These are phyloP conservation scores for Priceomyces carsonii DNA, from an alignment of 805 yeast genomes.

Conservation along the genomic window DNA sequence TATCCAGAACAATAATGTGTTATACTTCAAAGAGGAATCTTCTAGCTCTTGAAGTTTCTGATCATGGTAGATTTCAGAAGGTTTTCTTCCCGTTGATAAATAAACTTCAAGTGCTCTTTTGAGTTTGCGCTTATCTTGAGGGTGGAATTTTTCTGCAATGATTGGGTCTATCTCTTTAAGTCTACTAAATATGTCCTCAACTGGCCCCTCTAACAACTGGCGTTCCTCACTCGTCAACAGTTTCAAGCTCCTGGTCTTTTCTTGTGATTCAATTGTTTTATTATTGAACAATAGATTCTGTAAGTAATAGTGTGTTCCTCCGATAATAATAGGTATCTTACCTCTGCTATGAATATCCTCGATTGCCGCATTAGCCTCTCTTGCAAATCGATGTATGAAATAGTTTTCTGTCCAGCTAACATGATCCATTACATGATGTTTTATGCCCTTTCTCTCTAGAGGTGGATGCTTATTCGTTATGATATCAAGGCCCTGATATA, in stretches of 20 bases:
- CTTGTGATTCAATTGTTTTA: conserved; percentile 51
- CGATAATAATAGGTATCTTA: conserved; percentile 84
- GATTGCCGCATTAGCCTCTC: conserved; percentile 66
- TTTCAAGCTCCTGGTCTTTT: conserved; percentile 16
- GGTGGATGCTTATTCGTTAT: conserved; percentile 94
- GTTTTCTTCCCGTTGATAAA: conserved; percentile 61
- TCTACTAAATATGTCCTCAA: conserved; percentile 47
- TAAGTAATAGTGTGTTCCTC: conserved; percentile 94
- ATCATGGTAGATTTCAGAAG: conserved; percentile 68
- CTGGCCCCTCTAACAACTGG: conserved; percentile 55
- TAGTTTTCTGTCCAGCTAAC: conserved; percentile 80
- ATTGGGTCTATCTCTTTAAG: conserved; percentile 63
- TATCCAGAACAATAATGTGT: conserved; percentile 78
- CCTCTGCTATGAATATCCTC: conserved; percentile 64
- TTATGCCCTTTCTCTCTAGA: conserved; percentile 68
- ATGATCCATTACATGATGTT: conserved; percentile 89
- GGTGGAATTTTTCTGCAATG: conserved; percentile 83
- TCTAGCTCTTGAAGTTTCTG: conserved; percentile 50
- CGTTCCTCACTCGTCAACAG: conserved; percentile 31
- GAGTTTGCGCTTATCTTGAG: conserved; percentile 80
- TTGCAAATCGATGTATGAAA: conserved; percentile 72
- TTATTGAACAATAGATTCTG: conserved; percentile 76
- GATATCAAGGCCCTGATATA: conserved; percentile 69
- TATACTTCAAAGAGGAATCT: conserved; percentile 54
- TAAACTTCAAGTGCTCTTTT: conserved; percentile 80